Evolutionary conservation across 345 rosid genomes (phyloP).

Genomic region (Syzygium aqueum): DNA sequence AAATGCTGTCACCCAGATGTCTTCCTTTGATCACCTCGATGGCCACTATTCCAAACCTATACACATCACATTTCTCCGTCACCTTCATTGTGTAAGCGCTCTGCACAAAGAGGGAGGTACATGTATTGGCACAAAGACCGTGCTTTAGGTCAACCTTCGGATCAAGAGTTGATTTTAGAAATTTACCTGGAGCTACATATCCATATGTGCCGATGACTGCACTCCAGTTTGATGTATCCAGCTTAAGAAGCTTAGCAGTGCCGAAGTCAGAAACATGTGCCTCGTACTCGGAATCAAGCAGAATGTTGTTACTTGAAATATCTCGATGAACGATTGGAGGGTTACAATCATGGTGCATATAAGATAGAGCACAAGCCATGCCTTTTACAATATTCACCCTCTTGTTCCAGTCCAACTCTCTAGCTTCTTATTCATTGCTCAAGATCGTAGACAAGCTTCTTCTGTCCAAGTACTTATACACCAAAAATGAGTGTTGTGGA

Average conservation of each 20-base stretch:
- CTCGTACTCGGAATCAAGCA: not conserved
- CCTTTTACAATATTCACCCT: not conserved
- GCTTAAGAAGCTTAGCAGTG: conserved; percentile 9
- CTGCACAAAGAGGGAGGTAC: not conserved
- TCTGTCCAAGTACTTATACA: conserved; percentile 5
- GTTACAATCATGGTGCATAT: not conserved
- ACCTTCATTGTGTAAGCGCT: conserved; percentile 15
- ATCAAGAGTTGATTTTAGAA: not conserved
- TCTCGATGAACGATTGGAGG: not conserved
- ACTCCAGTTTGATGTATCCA: conserved; percentile 8
- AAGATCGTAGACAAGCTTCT: conserved; percentile 1
- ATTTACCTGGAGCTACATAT: not conserved
- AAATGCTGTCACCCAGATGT: not conserved
- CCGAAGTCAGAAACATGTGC: conserved; percentile 1
- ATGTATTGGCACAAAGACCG: not conserved
- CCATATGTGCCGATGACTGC: conserved; percentile 5
- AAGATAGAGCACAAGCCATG: not conserved
- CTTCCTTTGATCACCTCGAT: not conserved
- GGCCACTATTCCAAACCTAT: not conserved
- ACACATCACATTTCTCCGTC: conserved; percentile 6
- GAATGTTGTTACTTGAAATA: not conserved
- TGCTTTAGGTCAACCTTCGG: not conserved
- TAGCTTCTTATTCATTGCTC: not conserved
- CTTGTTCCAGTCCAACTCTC: not conserved
- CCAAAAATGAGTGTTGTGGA: conserved; percentile 2